Percentiles rank a stretch among this genome's conserved stretches.
Evolutionary conservation across 2,329 filamentous ascomycete species (phyloP).

Genomic region (Cordyceps javanica): DNA sequence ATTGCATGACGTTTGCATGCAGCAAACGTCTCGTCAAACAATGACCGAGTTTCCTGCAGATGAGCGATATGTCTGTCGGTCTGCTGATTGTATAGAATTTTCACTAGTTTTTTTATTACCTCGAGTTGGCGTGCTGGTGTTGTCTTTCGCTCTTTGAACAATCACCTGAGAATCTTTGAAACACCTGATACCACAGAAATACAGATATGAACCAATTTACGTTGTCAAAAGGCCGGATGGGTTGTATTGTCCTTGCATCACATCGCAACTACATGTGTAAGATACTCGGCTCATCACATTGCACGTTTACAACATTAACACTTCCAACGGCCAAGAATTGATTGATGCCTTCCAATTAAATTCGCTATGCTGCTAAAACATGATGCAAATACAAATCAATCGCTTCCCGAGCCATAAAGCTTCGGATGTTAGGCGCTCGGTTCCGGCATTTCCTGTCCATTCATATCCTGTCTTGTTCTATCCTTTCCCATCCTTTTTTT

Average conservation of each 20-base stretch:
- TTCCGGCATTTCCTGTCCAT: background rate
- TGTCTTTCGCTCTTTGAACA: background rate
- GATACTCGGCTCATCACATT: too few relatives aligned
- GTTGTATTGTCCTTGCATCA: too few relatives aligned
- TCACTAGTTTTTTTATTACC: background rate
- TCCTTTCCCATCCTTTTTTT: too few relatives aligned
- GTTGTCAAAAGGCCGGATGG: background rate
- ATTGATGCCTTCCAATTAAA: background rate
- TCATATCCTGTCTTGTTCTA: background rate
- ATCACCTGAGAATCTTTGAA: background rate
- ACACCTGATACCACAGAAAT: constrained; percentile 8
- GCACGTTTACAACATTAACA: background rate
- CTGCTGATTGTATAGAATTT: background rate
- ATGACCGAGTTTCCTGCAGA: background rate
- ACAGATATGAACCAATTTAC: background rate
- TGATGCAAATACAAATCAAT: constrained; percentile 5
- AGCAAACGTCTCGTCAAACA: background rate
- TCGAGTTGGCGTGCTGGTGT: background rate
- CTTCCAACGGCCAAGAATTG: background rate
- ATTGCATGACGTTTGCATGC: background rate
- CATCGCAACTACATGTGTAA: too few relatives aligned
- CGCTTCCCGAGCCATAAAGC: constrained; percentile 4
- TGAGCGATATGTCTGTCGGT: background rate
- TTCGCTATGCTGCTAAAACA: constrained; percentile 11
- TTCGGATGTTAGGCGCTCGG: background rate